Evolutionary conservation across 164 flowering plant species (phyloP), one percentile per base, ranked within the genome.

Genomic region (Cinnamomum micranthum): DNA sequence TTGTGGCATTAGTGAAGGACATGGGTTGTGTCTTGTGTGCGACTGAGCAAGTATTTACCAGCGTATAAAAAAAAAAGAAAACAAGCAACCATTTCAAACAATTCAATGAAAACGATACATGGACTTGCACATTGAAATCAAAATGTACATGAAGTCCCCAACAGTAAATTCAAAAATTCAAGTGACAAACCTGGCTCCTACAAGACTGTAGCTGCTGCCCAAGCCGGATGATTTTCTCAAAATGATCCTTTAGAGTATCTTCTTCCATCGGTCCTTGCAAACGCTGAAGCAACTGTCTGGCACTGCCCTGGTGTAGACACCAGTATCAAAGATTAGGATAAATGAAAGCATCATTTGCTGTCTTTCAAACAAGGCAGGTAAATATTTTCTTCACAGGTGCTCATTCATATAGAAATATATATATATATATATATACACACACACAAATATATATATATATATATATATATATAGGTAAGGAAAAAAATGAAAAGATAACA

Each of bases 191-290:
- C 92, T 91, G 90, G 73, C 60, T 84, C 78, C 81, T 84, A 59
- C 78, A 80, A 60, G 74, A 76, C 73, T 80, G 88, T 62, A 77
- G 87, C 71, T 82, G 86, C 74, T 85, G 84, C 68, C 89, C 90
- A 83, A 90, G 85, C 76, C 74, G 59, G 79, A 90, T 88, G 25
- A 91, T 91, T 79, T 88, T 88, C 78, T 89, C 94, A 81, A 91
- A 91, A 81, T 90, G 97, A 78, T 88, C 74, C 80, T 87, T 91
- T 11, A 91, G 84, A 25, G 87, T 83, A 69, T 87, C 93, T 73
- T 89, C 93, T 76, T 88, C 91, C 86, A 88, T 78, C 2, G 97
- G 97, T 70, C 90, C 93, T 81, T 89, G 95, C 87, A 94, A 80
- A 55, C 85, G 92, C 73, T 89, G 92, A 85, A 92, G 91, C 84